phyloP scores from a whole-genome alignment of 2,329 filamentous ascomycete species.

The Pyrenophora teres region DNA sequence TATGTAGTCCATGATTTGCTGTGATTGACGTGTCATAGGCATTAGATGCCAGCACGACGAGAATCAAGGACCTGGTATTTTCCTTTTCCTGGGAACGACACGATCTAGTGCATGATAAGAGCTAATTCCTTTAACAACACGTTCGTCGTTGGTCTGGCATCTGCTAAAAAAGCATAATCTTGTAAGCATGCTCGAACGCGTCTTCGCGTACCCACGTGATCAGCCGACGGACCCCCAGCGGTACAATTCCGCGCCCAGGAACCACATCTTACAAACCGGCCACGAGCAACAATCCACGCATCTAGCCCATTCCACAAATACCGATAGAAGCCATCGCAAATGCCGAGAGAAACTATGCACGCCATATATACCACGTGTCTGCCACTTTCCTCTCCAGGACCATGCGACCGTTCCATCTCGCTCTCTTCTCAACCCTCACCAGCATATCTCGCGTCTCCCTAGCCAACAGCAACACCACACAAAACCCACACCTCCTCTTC shows the following conservation, averaged over 20 bases:
- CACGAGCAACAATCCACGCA: conserved; percentile 1
- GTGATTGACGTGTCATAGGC: too few relatives aligned
- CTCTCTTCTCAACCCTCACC: conserved; percentile 18
- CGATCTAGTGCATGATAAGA: too few relatives aligned
- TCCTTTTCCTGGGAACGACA: too few relatives aligned
- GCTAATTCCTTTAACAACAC: too few relatives aligned
- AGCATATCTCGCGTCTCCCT: not conserved
- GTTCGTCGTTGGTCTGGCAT: too few relatives aligned
- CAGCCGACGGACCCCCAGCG: conserved; percentile 8
- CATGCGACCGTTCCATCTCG: conserved; percentile 23
- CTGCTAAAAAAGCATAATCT: too few relatives aligned
- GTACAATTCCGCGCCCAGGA: conserved; percentile 29
- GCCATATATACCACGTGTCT: not conserved
- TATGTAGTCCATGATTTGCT: too few relatives aligned
- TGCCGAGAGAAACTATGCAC: conserved; percentile 16
- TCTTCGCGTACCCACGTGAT: not conserved
- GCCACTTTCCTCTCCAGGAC: conserved; percentile 2
- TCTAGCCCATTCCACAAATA: not conserved
- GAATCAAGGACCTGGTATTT: too few relatives aligned
- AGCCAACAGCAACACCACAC: conserved; percentile 22
- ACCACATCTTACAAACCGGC: conserved; percentile 22
- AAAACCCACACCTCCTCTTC: conserved; percentile 31
- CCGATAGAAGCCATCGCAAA: not conserved
- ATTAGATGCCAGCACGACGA: too few relatives aligned
- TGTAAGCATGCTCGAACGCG: not conserved